Evolutionary conservation across 2,329 filamentous ascomycete species (phyloP).

Genomic region (Penicillium sp.): DNA sequence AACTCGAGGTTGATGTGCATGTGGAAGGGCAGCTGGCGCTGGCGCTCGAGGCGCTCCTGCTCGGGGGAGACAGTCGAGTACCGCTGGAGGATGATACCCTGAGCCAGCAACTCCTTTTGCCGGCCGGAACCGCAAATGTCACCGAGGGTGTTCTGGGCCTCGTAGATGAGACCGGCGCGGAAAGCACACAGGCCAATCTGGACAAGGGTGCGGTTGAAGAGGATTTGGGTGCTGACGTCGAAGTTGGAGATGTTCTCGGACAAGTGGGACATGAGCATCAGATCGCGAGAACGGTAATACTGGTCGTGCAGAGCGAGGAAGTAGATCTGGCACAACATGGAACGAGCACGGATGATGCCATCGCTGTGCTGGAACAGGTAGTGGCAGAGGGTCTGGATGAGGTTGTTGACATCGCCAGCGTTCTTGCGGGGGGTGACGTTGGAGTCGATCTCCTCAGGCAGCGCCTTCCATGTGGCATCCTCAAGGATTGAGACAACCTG

Average conservation of each 20-base stretch:
- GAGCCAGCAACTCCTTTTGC: slow-evolving; percentile 95
- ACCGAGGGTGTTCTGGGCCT: slow-evolving; percentile 95
- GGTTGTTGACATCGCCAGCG: slow-evolving; percentile 66
- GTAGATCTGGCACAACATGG: slow-evolving; percentile 98
- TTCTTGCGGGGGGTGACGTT: slow-evolving; percentile 74
- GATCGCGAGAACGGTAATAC: slow-evolving; percentile 96
- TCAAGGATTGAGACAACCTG: slow-evolving; percentile 93
- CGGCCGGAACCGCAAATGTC: slow-evolving; percentile 97
- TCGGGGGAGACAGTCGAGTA: slow-evolving; percentile 96
- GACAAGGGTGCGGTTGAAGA: slow-evolving; percentile 97
- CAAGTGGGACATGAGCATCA: slow-evolving; percentile 99
- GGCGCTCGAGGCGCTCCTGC: slow-evolving; percentile 95
- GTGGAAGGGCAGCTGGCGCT: slow-evolving; percentile 97
- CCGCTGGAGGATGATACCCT: slow-evolving; percentile 97
- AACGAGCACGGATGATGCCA: slow-evolving; percentile 91
- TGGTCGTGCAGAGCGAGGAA: slow-evolving; percentile 96
- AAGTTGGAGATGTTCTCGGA: slow-evolving; percentile 97
- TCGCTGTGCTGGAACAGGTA: slow-evolving; percentile 95
- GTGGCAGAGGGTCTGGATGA: slow-evolving; percentile 87
- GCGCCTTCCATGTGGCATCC: slow-evolving; percentile 87
- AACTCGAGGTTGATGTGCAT: slow-evolving; percentile 99
- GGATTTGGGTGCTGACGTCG: slow-evolving; percentile 94
- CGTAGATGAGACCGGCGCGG: slow-evolving; percentile 93
- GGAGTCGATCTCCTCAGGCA: slow-evolving; percentile 72
- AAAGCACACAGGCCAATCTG: slow-evolving; percentile 98